Evolutionary conservation across 768 basidiomycete species (phyloP).

Genomic region (Suillus luteus): DNA sequence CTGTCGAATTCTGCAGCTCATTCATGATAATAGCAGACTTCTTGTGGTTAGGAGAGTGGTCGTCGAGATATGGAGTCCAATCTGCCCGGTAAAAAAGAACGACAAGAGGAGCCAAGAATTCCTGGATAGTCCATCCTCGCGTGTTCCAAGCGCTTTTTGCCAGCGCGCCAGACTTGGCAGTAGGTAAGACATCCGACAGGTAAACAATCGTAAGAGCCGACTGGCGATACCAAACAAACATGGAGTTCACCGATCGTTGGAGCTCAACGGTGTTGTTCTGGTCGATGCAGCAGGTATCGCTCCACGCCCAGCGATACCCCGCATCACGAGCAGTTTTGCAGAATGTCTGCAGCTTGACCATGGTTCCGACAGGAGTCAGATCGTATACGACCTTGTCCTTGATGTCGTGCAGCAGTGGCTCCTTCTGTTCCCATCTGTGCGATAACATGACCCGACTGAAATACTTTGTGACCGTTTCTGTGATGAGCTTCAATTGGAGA

Average conservation of each 20-base stretch:
- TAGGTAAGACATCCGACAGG: neutral
- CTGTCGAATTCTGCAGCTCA: neutral
- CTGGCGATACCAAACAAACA: neutral
- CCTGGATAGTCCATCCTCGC: constrained; percentile 9
- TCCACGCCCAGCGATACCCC: neutral
- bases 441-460: constrained; percentile 2
- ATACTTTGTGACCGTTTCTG: neutral
- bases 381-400: neutral
- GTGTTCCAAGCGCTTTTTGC: constrained; percentile 1
- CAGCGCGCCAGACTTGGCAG: neutral
- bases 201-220: neutral
- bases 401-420: neutral
- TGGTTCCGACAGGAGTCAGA: neutral
- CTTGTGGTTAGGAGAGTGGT: neutral
- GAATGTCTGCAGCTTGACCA: neutral
- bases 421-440: neutral
- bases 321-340: neutral
- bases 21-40: neutral
- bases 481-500: neutral
- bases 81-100: constrained; percentile 10
- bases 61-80: neutral
- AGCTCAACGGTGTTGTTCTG: neutral
- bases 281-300: neutral
- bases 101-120: constrained; percentile 9
- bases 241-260: neutral